phyloP scores from a whole-genome alignment of 1,139 yeast species.

The Saccharomyces hybrid region DNA sequence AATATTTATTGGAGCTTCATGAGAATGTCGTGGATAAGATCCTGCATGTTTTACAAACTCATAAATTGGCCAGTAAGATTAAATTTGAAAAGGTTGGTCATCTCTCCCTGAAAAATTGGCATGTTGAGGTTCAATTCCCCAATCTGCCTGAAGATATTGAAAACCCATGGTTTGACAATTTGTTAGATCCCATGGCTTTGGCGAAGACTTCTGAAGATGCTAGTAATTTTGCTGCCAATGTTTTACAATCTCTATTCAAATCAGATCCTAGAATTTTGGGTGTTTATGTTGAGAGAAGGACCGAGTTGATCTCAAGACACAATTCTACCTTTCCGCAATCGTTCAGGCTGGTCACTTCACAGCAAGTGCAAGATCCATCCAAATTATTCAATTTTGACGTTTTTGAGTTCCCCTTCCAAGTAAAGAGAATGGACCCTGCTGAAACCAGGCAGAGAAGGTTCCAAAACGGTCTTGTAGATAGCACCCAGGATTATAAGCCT shows the following conservation, averaged over 20 bases:
- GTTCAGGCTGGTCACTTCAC: slow-evolving; percentile 55
- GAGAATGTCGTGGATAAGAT: slow-evolving; percentile 11
- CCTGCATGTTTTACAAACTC: slow-evolving; percentile 15
- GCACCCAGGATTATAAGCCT: slow-evolving; percentile 39
- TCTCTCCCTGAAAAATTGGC: slow-evolving; percentile 21
- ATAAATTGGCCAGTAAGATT: slow-evolving; percentile 26
- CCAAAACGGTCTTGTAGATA: slow-evolving; percentile 61
- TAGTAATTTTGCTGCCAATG: slow-evolving; percentile 32
- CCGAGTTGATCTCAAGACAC: slow-evolving; percentile 13
- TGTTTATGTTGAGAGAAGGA: slow-evolving; percentile 36
- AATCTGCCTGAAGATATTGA: slow-evolving; percentile 14
- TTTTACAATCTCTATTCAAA: slow-evolving; percentile 29
- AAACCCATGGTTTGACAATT: slow-evolving; percentile 28
- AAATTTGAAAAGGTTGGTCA: slow-evolving; percentile 14
- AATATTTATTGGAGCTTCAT: slow-evolving; percentile 51
- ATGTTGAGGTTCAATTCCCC: slow-evolving; percentile 20
- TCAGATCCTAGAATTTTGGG: slow-evolving; percentile 21
- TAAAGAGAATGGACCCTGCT: slow-evolving; percentile 20
- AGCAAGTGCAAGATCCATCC: slow-evolving; percentile 28
- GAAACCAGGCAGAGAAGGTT: slow-evolving; percentile 44
- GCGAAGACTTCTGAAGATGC: slow-evolving; percentile 37
- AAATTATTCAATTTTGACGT: slow-evolving; percentile 28
- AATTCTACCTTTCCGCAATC: slow-evolving; percentile 62
- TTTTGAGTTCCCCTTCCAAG: slow-evolving; percentile 23
- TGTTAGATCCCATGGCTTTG: slow-evolving; percentile 22